phyloP scores from a whole-genome alignment of 108 stramenopile genomes.

The Skeletonema menzelii region DNA sequence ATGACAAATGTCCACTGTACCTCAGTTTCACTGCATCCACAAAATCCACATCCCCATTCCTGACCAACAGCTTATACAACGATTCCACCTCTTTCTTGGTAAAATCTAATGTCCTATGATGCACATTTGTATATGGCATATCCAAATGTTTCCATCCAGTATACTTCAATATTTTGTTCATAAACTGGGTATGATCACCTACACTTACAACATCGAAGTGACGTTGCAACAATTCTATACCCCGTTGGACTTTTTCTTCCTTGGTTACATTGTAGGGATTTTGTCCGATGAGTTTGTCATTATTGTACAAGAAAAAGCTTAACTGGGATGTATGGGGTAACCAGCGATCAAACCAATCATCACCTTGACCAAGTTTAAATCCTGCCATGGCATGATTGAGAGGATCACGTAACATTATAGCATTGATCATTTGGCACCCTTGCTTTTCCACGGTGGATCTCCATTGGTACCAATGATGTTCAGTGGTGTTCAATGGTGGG shows the following conservation, averaged over 20 bases:
- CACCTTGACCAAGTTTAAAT: too few species aligned
- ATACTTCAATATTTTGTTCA: background rate
- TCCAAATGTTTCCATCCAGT: constrained; percentile 3
- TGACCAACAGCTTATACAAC: too few species aligned
- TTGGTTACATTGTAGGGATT: constrained; percentile 32
- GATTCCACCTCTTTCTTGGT: too few species aligned
- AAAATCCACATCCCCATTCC: too few species aligned
- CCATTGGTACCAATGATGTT: too few species aligned
- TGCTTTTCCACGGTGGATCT: too few species aligned
- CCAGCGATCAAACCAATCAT: too few species aligned
- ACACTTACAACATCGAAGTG: constrained; percentile 10
- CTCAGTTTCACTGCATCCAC: background rate
- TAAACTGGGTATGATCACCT: background rate
- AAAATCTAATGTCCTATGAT: background rate
- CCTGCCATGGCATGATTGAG: too few species aligned
- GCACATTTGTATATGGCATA: constrained; percentile 1
- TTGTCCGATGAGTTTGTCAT: constrained; percentile 5
- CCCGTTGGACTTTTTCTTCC: constrained; percentile 24
- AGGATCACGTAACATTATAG: too few species aligned
- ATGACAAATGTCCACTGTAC: background rate
- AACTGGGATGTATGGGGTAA: too few species aligned
- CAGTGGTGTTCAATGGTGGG: too few species aligned
- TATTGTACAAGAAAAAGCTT: constrained; percentile 40
- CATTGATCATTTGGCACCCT: too few species aligned
- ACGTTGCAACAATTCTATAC: background rate